Base-by-base conservation (phyloP, 129 eudicot genomes). In the Artemisia annua region DNA sequence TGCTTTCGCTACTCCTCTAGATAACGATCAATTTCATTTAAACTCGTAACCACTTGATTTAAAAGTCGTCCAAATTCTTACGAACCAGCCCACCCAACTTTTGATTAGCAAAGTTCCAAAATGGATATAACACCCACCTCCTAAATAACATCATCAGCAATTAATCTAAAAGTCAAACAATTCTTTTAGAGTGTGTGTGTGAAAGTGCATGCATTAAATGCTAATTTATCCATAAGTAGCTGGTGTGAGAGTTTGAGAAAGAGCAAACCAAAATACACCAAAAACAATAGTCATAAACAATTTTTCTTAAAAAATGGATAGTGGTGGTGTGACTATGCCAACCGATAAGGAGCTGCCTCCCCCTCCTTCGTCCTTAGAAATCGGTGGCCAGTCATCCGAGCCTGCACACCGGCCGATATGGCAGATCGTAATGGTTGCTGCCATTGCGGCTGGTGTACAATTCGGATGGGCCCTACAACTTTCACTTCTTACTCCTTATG, bases 401-500 rank as follows among this genome's bases (percentile, higher is more conserved):
- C 63, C 83, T n/a, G 51, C 69, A 0, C 63, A 71, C 16, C 54
- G 73, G 2, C 85, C 96, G 53, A 74, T 87, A 1, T 55, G 85
- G 71, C 88, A 89, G 15, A 35, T 85, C 0, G 16, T 86, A 7
- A 44, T 86, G 51, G 97, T 94, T 3, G 91, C 98, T 6, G 78
- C 89, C 14, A 90, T 94, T 55, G 98, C 97, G 9, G 97, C 97
- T 54, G 98, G 98, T 4, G 81, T 94, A 2, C 98, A 94, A 19
- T 94, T 94, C 56, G 98, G 98, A 2, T 94, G 98, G 98, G 98
- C 98, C 18, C 82, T 94, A 0, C 98, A 94, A 64, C 87, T 94
- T n/a, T 94, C 98, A 3, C 58, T 94, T 3, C 74, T 94, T 35
- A 94, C 98, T 1, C 98, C 98, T 0, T 94, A 90, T 48, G 98